Evolutionary conservation across 2,329 filamentous ascomycete species (phyloP).

Genomic region (Coniella vitis): DNA sequence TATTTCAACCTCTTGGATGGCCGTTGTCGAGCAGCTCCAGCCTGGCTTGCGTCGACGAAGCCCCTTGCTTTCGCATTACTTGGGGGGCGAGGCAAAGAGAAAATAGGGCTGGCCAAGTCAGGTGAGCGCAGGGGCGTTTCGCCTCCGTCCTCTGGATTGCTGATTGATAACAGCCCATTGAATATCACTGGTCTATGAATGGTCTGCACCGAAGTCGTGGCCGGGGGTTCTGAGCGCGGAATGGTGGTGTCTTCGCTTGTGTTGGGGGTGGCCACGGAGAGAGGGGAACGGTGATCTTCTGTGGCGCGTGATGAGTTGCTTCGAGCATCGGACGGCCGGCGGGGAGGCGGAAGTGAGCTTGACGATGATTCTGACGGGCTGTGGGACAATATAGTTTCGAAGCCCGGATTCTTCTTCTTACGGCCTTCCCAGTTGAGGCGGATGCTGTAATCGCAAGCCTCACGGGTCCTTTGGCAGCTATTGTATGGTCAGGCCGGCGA

Average conservation of each 20-base stretch:
- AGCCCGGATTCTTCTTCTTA: slow-evolving; percentile 48
- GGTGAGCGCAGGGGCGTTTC: slow-evolving; percentile 4
- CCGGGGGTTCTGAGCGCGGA: slow-evolving; percentile 2
- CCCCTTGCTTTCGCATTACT: neutral
- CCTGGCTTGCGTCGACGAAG: slow-evolving; percentile 1
- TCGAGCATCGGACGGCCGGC: slow-evolving; percentile 7
- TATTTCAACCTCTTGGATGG: slow-evolving; percentile 15
- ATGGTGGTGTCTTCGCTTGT: neutral
- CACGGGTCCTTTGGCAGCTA: slow-evolving; percentile 61
- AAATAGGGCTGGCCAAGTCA: slow-evolving; percentile 3
- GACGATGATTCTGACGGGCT: slow-evolving; percentile 17
- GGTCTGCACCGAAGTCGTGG: neutral
- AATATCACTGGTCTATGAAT: slow-evolving; percentile 3
- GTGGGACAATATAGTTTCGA: slow-evolving; percentile 25
- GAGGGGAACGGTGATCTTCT: slow-evolving; percentile 3
- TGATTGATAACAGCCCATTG: neutral
- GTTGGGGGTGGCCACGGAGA: slow-evolving; percentile 1
- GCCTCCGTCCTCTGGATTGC: neutral
- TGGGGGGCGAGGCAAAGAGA: slow-evolving; percentile 3
- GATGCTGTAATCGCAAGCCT: slow-evolving; percentile 74
- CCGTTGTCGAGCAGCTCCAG: slow-evolving; percentile 2
- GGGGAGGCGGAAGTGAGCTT: slow-evolving; percentile 6
- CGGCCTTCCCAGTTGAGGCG: slow-evolving; percentile 75
- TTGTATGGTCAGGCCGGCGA: neutral
- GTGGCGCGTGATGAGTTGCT: slow-evolving; percentile 18